Conservation (phyloP, 208 protist genomes). For the Crithidia sp. region DNA sequence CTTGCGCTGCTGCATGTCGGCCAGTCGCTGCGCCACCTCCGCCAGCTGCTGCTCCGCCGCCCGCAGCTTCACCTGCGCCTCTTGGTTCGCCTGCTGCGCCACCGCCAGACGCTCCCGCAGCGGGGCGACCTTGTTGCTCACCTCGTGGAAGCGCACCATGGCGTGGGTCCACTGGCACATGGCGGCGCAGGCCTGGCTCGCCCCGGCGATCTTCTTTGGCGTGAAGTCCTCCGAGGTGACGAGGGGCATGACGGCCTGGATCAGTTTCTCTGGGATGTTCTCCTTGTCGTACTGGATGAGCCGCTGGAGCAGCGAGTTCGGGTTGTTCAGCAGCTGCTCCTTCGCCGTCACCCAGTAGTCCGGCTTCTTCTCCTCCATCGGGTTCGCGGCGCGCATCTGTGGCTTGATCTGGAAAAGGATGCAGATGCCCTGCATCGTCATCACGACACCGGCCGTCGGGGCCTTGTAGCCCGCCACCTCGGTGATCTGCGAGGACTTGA, state of each 20-base stretch:
- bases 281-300: conserved; percentile 97
- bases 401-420: conserved; percentile 97
- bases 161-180: conserved; percentile 99
- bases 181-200: conserved; percentile 96
- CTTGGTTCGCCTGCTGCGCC: conserved; percentile 93
- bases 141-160: conserved; percentile 97
- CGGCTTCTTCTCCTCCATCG: conserved; percentile 95
- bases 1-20: conserved; percentile 93
- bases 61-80: conserved; percentile 91
- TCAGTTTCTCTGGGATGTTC: conserved; percentile 95
- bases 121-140: conserved; percentile 95
- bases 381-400: conserved; percentile 93
- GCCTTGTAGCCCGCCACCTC: conserved; percentile 97
- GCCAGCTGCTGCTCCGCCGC: conserved; percentile 90
- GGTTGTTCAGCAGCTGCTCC: conserved; percentile 92
- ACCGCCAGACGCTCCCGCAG: conserved; percentile 89
- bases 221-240: conserved; percentile 96
- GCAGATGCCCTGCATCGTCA: conserved; percentile 98
- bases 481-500: conserved; percentile 96
- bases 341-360: conserved; percentile 97
- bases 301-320: conserved; percentile 89
- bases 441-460: conserved; percentile 95
- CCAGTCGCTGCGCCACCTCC: conserved; percentile 93
- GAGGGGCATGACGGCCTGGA: conserved; percentile 93
- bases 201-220: conserved; percentile 94